phyloP scores from a whole-genome alignment of 768 basidiomycete genomes.

The Lactarius hengduanensis region DNA sequence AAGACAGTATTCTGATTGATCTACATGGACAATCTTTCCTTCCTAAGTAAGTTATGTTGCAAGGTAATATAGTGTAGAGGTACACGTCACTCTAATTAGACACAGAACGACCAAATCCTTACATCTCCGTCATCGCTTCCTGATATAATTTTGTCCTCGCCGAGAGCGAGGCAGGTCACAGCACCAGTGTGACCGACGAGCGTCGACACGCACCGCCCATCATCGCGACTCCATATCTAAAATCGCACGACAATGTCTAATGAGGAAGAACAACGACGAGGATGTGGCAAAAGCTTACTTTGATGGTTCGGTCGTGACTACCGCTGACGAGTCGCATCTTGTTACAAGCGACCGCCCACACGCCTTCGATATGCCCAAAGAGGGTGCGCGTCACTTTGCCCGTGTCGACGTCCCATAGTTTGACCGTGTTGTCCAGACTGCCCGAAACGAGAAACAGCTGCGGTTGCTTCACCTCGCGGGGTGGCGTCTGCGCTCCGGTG shows the following conservation, averaged over 20 bases:
- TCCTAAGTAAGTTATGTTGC: too few species aligned
- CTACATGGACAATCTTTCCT: too few species aligned
- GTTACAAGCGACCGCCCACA: constrained; percentile 94
- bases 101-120: constrained; percentile 61
- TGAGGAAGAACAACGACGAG: constrained; percentile 7
- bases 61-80: neutral
- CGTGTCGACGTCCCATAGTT: constrained; percentile 91
- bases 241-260: constrained; percentile 6
- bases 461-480: constrained; percentile 27
- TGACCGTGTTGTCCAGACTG: constrained; percentile 92
- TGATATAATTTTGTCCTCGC: constrained; percentile 96
- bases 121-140: constrained; percentile 91
- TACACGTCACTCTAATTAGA: constrained; percentile 7
- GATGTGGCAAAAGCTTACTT: constrained; percentile 50
- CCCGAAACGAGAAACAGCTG: constrained; percentile 80
- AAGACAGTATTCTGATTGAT: too few species aligned
- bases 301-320: constrained; percentile 96
- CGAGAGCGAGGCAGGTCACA: constrained; percentile 85
- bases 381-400: constrained; percentile 76
- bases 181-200: constrained; percentile 93
- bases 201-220: constrained; percentile 83
- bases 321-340: constrained; percentile 88
- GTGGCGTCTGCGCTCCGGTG: constrained; percentile 10
- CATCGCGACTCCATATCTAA: constrained; percentile 92
- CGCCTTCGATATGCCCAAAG: constrained; percentile 98